Percentiles rank a stretch among this genome's conserved stretches.
phyloP scores from a whole-genome alignment of 495 filamentous ascomycete species.

The Hypoxylon perforatum region DNA sequence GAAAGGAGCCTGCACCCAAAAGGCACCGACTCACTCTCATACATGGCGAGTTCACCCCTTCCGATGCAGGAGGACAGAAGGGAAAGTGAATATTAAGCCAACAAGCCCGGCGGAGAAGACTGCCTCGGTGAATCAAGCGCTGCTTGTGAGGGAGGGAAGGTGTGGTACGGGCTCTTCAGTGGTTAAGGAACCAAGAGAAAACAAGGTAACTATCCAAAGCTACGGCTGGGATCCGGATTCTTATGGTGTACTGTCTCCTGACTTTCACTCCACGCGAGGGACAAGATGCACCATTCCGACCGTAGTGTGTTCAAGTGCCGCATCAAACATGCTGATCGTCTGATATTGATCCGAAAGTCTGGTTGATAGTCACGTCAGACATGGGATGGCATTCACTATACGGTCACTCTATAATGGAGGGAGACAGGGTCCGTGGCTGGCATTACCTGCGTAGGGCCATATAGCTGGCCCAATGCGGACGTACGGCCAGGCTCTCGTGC shows the following conservation, averaged over 20 bases:
- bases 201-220: not conserved
- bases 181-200: not conserved
- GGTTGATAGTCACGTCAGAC: constrained; percentile 1
- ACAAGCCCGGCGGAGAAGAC: not conserved
- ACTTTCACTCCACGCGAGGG: not conserved
- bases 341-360: constrained; percentile 12
- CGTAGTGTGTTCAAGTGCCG: constrained; percentile 4
- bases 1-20: constrained; percentile 18
- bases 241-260: constrained; percentile 4
- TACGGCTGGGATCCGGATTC: not conserved
- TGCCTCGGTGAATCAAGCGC: too few relatives aligned
- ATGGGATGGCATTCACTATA: constrained; percentile 17
- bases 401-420: constrained; percentile 12
- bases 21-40: constrained; percentile 20
- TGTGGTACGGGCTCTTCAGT: too few relatives aligned
- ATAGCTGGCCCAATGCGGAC: not conserved
- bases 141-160: too few relatives aligned
- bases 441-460: constrained; percentile 1
- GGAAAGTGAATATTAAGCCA: not conserved
- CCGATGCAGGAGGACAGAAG: not conserved
- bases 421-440: constrained; percentile 4
- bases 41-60: constrained; percentile 18
- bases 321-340: constrained; percentile 8
- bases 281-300: constrained; percentile 1
- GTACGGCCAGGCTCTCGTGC: not conserved